These are phyloP conservation scores for Nannochloropsis salina DNA, from an alignment of 108 stramenopile species.

Conservation along the genomic window DNA sequence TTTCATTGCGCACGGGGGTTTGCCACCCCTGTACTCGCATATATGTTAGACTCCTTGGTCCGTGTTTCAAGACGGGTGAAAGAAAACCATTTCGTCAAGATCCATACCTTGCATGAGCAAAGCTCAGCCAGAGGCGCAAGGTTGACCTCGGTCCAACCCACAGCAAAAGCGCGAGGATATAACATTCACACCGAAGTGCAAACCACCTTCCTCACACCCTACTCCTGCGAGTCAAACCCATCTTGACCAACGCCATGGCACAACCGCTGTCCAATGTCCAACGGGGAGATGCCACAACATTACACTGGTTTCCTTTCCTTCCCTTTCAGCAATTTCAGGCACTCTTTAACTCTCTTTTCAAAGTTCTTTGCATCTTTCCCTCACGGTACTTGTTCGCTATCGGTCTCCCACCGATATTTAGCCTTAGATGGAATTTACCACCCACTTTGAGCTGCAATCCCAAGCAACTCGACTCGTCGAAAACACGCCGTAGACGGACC, in stretches of 20 bases:
- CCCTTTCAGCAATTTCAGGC: slow-evolving; percentile 93
- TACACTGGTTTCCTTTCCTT: slow-evolving; percentile 84
- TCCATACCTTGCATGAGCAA: slow-evolving; percentile 1
- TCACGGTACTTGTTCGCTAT: slow-evolving; percentile 92
- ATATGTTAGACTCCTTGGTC: slow-evolving; percentile 91
- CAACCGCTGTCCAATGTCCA: slow-evolving; percentile 32
- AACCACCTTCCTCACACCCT: slow-evolving; percentile 8
- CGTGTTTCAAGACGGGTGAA: slow-evolving; percentile 93
- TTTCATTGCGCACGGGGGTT: slow-evolving; percentile 81
- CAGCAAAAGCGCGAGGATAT: background rate
- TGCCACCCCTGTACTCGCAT: slow-evolving; percentile 83
- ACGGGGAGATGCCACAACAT: slow-evolving; percentile 16
- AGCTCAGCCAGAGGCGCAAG: background rate
- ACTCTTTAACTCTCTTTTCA: slow-evolving; percentile 97
- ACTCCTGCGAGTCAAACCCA: slow-evolving; percentile 24
- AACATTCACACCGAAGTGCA: slow-evolving; percentile 14
- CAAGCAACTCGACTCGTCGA: slow-evolving; percentile 89
- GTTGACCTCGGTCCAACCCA: slow-evolving; percentile 11
- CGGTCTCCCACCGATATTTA: slow-evolving; percentile 88
- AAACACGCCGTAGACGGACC: slow-evolving; percentile 55
- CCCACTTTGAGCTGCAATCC: slow-evolving; percentile 88
- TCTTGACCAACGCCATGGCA: slow-evolving; percentile 39
- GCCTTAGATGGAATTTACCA: slow-evolving; percentile 94
- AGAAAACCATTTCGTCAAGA: slow-evolving; percentile 71
- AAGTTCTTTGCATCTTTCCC: slow-evolving; percentile 91